phyloP scores from a whole-genome alignment of 768 basidiomycete genomes.

The Collybiopsis luxurians region DNA sequence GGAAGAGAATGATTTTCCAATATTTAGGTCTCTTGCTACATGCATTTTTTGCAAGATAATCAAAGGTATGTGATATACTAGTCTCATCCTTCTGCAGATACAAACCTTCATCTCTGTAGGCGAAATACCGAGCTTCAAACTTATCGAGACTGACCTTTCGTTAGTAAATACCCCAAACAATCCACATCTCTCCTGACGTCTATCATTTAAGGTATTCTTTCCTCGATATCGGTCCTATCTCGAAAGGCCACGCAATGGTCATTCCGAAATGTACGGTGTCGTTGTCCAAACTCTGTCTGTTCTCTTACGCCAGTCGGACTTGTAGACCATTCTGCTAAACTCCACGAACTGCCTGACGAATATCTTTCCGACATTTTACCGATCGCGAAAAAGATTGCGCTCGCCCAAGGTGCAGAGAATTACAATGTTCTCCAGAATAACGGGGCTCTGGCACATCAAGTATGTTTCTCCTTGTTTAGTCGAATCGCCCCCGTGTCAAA shows the following conservation, averaged over 20 bases:
- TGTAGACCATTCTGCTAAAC: conserved; percentile 79
- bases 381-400: conserved; percentile 83
- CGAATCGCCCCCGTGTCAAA: background rate
- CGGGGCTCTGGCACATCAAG: conserved; percentile 51
- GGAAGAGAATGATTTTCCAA: background rate
- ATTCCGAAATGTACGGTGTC: conserved; percentile 82
- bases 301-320: background rate
- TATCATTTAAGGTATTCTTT: conserved; percentile 71
- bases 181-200: background rate
- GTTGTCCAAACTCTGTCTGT: background rate
- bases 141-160: conserved; percentile 73
- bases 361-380: conserved; percentile 75
- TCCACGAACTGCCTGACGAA: conserved; percentile 87
- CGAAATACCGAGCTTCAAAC: conserved; percentile 87
- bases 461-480: conserved; percentile 6
- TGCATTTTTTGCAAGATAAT: conserved; percentile 97
- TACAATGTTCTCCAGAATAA: conserved; percentile 92
- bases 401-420: conserved; percentile 69
- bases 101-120: conserved; percentile 39
- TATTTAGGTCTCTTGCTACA: conserved; percentile 46
- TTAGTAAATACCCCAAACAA: conserved; percentile 31
- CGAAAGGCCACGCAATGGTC: conserved; percentile 88
- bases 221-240: conserved; percentile 88
- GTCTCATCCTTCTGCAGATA: background rate
- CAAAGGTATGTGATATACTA: conserved; percentile 56